Evolutionary conservation across 371 early-diverging fungal genomes (phyloP).

Genomic region (Haplosporangium sp.): DNA sequence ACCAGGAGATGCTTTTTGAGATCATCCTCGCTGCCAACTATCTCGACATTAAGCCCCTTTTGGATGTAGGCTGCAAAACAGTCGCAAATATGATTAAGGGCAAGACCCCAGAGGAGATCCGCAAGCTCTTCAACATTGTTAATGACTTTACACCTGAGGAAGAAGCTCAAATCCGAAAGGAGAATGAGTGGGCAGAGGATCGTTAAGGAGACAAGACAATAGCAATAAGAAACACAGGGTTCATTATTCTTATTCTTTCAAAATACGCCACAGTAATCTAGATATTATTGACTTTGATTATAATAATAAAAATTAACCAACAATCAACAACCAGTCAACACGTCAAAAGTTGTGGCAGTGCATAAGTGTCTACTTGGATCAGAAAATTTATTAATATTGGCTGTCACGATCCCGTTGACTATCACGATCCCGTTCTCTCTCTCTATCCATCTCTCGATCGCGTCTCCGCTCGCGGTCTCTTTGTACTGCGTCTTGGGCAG

Average conservation of each 20-base stretch:
- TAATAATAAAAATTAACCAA: too few relatives aligned
- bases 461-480: conserved; percentile 42
- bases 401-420: conserved; percentile 2
- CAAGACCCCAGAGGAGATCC: conserved; percentile 94
- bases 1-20: conserved; percentile 83
- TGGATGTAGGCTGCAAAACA: conserved; percentile 97
- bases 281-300: too few relatives aligned
- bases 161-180: conserved; percentile 89
- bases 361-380: too few relatives aligned
- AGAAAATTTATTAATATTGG: neutral
- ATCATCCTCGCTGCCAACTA: conserved; percentile 93
- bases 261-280: too few relatives aligned
- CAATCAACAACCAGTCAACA: too few relatives aligned
- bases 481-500: conserved; percentile 40
- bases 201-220: conserved; percentile 64
- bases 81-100: conserved; percentile 98
- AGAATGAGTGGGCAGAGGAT: conserved; percentile 93
- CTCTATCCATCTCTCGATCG: conserved; percentile 28
- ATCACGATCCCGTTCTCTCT: conserved; percentile 22
- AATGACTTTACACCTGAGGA: conserved; percentile 98
- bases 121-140: conserved; percentile 93
- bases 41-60: conserved; percentile 94
- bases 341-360: too few relatives aligned
- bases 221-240: neutral
- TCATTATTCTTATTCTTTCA: too few relatives aligned